phyloP scores from a whole-genome alignment of 495 filamentous ascomycete species.

The Cryomyces minteri region DNA sequence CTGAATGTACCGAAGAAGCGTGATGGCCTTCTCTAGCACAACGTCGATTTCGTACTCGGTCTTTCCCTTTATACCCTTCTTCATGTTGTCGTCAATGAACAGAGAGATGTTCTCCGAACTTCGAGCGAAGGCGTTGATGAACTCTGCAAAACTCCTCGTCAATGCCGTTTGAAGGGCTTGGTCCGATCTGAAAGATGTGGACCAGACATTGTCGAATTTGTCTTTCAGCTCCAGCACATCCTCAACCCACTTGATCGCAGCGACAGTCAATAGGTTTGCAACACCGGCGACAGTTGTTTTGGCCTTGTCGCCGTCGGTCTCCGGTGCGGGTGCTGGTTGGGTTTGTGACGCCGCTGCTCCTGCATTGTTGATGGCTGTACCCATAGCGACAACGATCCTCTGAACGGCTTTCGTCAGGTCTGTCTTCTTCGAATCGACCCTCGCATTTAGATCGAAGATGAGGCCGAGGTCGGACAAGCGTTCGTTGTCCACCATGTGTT shows the following conservation, averaged over 20 bases:
- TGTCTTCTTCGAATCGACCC: constrained; percentile 59
- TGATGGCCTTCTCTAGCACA: constrained; percentile 79
- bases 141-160: constrained; percentile 67
- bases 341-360: constrained; percentile 25
- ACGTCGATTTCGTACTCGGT: constrained; percentile 77
- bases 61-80: constrained; percentile 83
- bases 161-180: constrained; percentile 63
- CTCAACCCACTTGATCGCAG: constrained; percentile 91
- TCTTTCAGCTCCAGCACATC: constrained; percentile 75
- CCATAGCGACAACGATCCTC: constrained; percentile 59
- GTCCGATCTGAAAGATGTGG: constrained; percentile 49
- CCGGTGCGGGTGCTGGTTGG: constrained; percentile 4
- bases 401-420: constrained; percentile 53
- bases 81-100: constrained; percentile 93
- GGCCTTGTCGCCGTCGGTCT: constrained; percentile 13
- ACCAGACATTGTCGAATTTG: constrained; percentile 72
- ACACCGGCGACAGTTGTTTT: constrained; percentile 20
- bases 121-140: constrained; percentile 73
- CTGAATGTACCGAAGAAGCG: constrained; percentile 63
- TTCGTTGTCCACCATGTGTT: constrained; percentile 84
- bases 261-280: constrained; percentile 46
- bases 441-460: constrained; percentile 56
- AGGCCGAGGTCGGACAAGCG: constrained; percentile 53
- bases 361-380: constrained; percentile 58
- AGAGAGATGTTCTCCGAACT: constrained; percentile 86